These are phyloP conservation scores for Annulohypoxylon truncatum DNA, from an alignment of 2,329 filamentous ascomycete genomes.

Conservation along the genomic window DNA sequence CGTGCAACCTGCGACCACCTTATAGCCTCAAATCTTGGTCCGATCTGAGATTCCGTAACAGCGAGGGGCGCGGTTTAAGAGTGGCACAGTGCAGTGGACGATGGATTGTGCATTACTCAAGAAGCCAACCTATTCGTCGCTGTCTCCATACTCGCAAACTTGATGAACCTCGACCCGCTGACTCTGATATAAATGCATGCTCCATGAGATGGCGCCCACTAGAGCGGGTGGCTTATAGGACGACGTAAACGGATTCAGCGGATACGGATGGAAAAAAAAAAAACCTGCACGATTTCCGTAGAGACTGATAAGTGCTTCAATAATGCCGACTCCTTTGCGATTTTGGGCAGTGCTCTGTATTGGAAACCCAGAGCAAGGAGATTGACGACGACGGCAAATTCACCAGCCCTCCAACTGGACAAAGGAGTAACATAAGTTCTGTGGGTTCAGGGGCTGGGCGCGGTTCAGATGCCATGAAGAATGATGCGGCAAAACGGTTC, in stretches of 20 bases:
- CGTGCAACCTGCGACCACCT: no score
- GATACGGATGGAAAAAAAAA: not conserved
- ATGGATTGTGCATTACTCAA: conserved; percentile 11
- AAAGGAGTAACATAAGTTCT: not conserved
- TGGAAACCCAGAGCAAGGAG: no score
- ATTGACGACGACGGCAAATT: not conserved
- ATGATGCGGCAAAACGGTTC: not conserved
- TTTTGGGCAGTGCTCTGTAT: no score
- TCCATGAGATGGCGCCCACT: no score
- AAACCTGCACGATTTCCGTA: not conserved
- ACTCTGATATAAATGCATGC: no score
- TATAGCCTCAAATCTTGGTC: not conserved
- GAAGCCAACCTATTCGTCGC: conserved; percentile 19
- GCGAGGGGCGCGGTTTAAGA: not conserved
- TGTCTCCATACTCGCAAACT: conserved; percentile 1
- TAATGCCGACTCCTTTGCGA: no score
- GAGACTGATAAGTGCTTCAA: no score
- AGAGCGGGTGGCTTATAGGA: no score
- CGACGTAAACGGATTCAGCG: not conserved
- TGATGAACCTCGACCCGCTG: no score
- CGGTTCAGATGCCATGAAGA: not conserved
- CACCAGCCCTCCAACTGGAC: not conserved
- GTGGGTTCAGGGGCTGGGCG: no score
- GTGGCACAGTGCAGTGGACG: not conserved
- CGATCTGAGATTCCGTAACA: conserved; percentile 14